These are phyloP conservation scores for Breynia disticha DNA, from an alignment of 441 rosid species.

Conservation along the genomic window DNA sequence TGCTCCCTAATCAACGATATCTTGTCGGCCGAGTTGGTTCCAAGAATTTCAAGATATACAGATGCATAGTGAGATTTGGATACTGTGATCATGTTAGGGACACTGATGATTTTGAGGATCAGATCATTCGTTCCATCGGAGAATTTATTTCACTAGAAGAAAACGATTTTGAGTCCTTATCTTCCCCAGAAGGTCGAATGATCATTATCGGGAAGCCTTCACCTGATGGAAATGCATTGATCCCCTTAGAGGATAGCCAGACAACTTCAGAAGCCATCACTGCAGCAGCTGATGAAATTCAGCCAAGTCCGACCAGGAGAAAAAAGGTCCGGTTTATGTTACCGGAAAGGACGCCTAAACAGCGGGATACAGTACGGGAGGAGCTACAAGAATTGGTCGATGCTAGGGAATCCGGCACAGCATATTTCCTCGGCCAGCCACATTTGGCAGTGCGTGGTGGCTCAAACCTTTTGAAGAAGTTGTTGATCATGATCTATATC, in stretches of 20 bases:
- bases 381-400: slow-evolving; percentile 39
- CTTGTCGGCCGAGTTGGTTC: slow-evolving; percentile 50
- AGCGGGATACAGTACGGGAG: slow-evolving; percentile 20
- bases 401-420: slow-evolving; percentile 56
- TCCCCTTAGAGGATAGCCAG: slow-evolving; percentile 17
- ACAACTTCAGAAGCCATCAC: not conserved
- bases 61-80: slow-evolving; percentile 58
- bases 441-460: slow-evolving; percentile 29
- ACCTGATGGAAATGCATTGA: slow-evolving; percentile 22
- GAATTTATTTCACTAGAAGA: slow-evolving; percentile 52
- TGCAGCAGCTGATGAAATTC: slow-evolving; percentile 4
- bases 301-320: slow-evolving; percentile 7
- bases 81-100: slow-evolving; percentile 42
- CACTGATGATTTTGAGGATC: slow-evolving; percentile 46
- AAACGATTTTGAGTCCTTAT: slow-evolving; percentile 21
- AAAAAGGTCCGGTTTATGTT: slow-evolving; percentile 42
- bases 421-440: slow-evolving; percentile 50
- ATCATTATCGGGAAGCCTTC: slow-evolving; percentile 26
- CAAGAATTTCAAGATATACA: slow-evolving; percentile 31
- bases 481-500: slow-evolving; percentile 30
- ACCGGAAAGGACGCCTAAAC: slow-evolving; percentile 26
- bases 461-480: slow-evolving; percentile 33
- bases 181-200: slow-evolving; percentile 33
- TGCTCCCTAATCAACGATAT: slow-evolving; percentile 28
- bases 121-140: slow-evolving; percentile 39